Percentiles rank a stretch among this genome's conserved stretches.
These are phyloP conservation scores for Candida loeiensis DNA, from an alignment of 805 yeast species.

Conservation along the genomic window DNA sequence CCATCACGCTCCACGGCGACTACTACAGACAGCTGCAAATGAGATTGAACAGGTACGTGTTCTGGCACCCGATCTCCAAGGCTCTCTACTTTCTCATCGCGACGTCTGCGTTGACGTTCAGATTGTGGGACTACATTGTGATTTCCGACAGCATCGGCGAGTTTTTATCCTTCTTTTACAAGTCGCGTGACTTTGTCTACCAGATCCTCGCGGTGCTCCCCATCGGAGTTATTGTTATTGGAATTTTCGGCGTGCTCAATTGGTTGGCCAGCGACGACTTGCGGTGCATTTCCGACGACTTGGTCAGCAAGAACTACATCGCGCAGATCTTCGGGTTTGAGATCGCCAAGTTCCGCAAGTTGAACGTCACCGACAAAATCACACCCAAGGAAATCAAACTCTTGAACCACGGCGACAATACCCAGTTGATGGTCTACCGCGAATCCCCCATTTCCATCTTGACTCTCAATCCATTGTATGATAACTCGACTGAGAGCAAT, in stretches of 20 bases:
- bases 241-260: constrained; percentile 37
- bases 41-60: constrained; percentile 40
- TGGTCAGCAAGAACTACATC: constrained; percentile 22
- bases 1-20: constrained; percentile 63
- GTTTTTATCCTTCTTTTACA: constrained; percentile 21
- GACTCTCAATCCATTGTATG: constrained; percentile 41
- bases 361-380: constrained; percentile 17
- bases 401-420: constrained; percentile 40
- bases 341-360: constrained; percentile 43
- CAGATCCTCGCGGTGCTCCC: constrained; percentile 32
- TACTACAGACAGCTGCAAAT: constrained; percentile 48
- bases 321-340: constrained; percentile 49
- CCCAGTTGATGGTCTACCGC: constrained; percentile 59
- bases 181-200: constrained; percentile 23
- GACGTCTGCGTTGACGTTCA: constrained; percentile 18
- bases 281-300: constrained; percentile 30
- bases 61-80: constrained; percentile 44
- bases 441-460: constrained; percentile 68
- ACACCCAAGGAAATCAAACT: constrained; percentile 22
- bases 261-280: constrained; percentile 47
- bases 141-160: constrained; percentile 30
- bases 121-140: constrained; percentile 28
- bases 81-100: constrained; percentile 18
- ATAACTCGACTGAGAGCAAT: constrained; percentile 34
- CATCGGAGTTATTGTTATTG: constrained; percentile 35